Evolutionary conservation across 169 alveolate genomes (phyloP).

Genomic region (Fabrea salina): DNA sequence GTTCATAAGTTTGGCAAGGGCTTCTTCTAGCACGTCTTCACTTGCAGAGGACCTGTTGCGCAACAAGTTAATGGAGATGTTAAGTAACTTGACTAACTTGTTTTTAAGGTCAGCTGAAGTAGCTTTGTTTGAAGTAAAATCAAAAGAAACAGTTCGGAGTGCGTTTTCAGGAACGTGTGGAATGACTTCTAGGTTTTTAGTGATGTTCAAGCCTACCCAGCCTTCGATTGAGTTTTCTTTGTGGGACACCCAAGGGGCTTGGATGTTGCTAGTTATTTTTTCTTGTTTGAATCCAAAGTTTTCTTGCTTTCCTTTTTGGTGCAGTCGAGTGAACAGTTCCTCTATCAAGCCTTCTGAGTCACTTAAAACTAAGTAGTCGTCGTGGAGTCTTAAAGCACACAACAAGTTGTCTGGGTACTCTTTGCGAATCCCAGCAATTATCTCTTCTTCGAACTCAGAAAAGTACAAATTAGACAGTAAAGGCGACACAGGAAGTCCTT

Average conservation of each 20-base stretch:
- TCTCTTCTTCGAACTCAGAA: not conserved
- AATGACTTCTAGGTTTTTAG: not conserved
- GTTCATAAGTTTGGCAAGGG: not conserved
- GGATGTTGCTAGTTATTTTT: not conserved
- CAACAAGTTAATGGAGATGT: not conserved
- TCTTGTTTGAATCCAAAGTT: not conserved
- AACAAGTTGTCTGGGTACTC: not conserved
- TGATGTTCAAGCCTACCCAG: not conserved
- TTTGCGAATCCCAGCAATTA: not conserved
- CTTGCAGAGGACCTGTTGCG: not conserved
- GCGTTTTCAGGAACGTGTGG: slow-evolving; percentile 18
- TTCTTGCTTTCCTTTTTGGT: not conserved
- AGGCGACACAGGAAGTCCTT: slow-evolving; percentile 10
- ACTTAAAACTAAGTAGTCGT: not conserved
- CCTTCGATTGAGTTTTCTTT: not conserved
- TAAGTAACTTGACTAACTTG: not conserved
- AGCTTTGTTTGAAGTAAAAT: not conserved
- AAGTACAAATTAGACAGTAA: slow-evolving; percentile 9
- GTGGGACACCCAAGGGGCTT: not conserved
- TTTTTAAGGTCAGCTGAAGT: not conserved
- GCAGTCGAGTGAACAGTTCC: not conserved
- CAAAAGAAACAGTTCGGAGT: not conserved
- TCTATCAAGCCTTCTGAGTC: not conserved
- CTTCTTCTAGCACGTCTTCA: not conserved
- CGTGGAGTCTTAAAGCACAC: not conserved